Conservation (phyloP, 441 rosid species). For the Iberis amara region DNA sequence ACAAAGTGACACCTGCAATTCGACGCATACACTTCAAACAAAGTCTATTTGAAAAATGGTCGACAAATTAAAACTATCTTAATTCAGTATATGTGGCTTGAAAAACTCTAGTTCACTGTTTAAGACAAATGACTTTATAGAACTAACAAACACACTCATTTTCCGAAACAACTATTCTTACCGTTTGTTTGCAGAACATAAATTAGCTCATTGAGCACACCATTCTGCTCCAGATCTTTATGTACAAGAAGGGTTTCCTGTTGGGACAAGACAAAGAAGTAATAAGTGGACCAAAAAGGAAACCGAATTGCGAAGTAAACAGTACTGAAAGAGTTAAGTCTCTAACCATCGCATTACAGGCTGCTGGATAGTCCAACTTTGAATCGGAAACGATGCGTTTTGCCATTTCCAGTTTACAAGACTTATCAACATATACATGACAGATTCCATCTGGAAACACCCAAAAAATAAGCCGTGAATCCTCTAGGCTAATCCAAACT, state of each 20-base stretch:
- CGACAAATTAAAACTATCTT: too few relatives aligned
- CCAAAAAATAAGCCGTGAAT: background rate
- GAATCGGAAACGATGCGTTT: slow-evolving; percentile 81
- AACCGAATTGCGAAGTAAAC: too few relatives aligned
- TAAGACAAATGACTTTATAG: too few relatives aligned
- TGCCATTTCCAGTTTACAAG: slow-evolving; percentile 79
- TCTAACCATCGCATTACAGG: slow-evolving; percentile 94
- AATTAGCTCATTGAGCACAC: slow-evolving; percentile 53
- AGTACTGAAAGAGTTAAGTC: too few relatives aligned
- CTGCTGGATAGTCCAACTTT: slow-evolving; percentile 93
- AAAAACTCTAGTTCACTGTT: too few relatives aligned
- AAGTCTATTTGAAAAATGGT: too few relatives aligned
- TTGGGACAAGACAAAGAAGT: slow-evolving; percentile 15
- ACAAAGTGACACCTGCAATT: slow-evolving; percentile 84
- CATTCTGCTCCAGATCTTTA: slow-evolving; percentile 60
- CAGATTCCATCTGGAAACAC: slow-evolving; percentile 81
- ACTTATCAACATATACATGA: slow-evolving; percentile 85
- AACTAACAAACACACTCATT: too few relatives aligned
- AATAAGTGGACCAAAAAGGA: too few relatives aligned
- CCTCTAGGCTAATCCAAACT: too few relatives aligned
- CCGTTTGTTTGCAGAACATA: slow-evolving; percentile 53
- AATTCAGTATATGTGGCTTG: too few relatives aligned
- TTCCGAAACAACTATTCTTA: too few relatives aligned
- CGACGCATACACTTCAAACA: too few relatives aligned
- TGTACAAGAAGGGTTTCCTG: slow-evolving; percentile 98